Conservation (phyloP, 495 filamentous ascomycete genomes). For the Aspergillus leporis region DNA sequence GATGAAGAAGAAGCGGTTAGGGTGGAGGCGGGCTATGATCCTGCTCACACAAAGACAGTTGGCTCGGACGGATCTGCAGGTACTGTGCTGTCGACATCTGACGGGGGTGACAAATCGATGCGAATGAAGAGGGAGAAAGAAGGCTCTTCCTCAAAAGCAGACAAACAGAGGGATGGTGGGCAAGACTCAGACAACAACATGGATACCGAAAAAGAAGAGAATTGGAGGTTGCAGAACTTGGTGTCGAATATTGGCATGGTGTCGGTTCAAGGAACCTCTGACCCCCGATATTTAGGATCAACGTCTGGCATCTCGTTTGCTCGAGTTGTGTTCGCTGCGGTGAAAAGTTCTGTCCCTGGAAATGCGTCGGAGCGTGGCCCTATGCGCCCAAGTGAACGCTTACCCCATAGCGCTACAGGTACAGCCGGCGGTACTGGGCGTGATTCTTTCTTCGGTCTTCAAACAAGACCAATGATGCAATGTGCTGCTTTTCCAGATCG, state of each 20-base stretch:
- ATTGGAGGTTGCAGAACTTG: slow-evolving; percentile 67
- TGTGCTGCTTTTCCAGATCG: slow-evolving; percentile 82
- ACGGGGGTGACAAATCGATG: slow-evolving; percentile 23
- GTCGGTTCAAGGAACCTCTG: slow-evolving; percentile 72
- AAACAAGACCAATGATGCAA: slow-evolving; percentile 83
- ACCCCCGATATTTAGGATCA: slow-evolving; percentile 79
- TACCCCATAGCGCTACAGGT: slow-evolving; percentile 47
- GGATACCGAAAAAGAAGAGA: slow-evolving; percentile 51
- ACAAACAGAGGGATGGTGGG: slow-evolving; percentile 37
- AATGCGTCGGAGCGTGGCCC: slow-evolving; percentile 59
- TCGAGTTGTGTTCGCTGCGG: slow-evolving; percentile 88
- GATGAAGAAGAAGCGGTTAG: slow-evolving; percentile 57
- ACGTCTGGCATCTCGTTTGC: slow-evolving; percentile 94
- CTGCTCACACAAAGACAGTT: slow-evolving; percentile 20
- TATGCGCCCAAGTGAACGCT: slow-evolving; percentile 47
- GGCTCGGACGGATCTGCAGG: slow-evolving; percentile 13
- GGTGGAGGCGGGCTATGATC: slow-evolving; percentile 36
- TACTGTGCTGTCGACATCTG: slow-evolving; percentile 19
- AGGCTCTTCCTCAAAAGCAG: slow-evolving; percentile 21
- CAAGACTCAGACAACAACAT: slow-evolving; percentile 24
- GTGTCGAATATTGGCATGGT: slow-evolving; percentile 75
- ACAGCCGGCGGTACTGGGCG: slow-evolving; percentile 73
- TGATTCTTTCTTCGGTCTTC: slow-evolving; percentile 92
- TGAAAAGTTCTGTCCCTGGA: slow-evolving; percentile 74
- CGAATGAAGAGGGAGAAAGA: slow-evolving; percentile 31